Base-by-base conservation (phyloP, 2,329 filamentous ascomycete genomes). In the Bipolaris zeicola region DNA sequence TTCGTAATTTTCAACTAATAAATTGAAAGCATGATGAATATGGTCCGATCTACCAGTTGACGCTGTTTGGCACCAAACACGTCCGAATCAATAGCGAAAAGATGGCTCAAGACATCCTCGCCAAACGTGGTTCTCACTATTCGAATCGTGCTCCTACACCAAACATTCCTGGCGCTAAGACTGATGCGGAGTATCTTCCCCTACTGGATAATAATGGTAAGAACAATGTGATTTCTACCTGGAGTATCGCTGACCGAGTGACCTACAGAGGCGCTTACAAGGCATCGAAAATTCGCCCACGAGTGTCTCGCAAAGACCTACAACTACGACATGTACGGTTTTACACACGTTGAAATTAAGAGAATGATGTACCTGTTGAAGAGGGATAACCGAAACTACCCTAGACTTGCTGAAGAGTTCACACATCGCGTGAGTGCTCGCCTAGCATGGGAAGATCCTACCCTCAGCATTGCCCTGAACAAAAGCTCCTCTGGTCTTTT, bases 261-360 rank as follows among this genome's bases (percentile, higher is more conserved):
- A 6, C 26, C 26, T 28, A 16, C 14, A 48, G 45, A 34, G 2
- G 49, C 49, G 16, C 49, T 51, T 37, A 44, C 49, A 24, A 44
- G 49, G 13, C 49, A 51, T 6, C 49, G 49, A 3, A 51, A 51
- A 10, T 51, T 51, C 20, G 39, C 49, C 16, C 49, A 51, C 20
- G 38, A 51, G 26, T 51, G 49, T 6, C 31, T 51, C 10, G 31
- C 49, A 6, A 42, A 51, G 31, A 51, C 49, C 10, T 51, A 51
- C 31, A 51, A 51, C 39, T 51, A 34, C 28, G 49, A 51, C n/a
- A 51, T 51, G 49, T 51, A 44, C 13, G 49, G 49, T 8, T 51
- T 51, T 24, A 51, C 49, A 10, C 49, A 51, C 26, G 31, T 51
- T 14, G 49, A 51, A 16, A 51, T 51, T 11, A 51, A 41, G 10